Evolutionary conservation across 331 rosid species (phyloP), one percentile per base, ranked within the genome.

Genomic region (Malus hybrid): DNA sequence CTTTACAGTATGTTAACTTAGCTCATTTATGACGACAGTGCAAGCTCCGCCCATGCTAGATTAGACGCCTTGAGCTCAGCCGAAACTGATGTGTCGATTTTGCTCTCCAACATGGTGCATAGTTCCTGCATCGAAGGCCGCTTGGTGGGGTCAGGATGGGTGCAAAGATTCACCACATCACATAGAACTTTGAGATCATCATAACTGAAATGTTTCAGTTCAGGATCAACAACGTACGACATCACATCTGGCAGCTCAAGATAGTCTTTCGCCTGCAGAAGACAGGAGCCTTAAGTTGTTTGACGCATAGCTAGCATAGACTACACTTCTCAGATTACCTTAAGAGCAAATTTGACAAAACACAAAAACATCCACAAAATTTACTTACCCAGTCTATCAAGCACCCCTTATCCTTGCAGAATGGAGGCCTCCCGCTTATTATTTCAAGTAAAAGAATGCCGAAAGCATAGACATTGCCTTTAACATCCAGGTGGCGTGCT

Each of bases 31-130:
- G 99, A 85, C 74, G 85, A 84, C 75, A 95, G 98, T 34, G 90
- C 98, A 79, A 92, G 97, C 69, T 95, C 97, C 44, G 98, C 99
- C 99, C 99, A 95, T 32, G 99, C 99, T 81, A 95, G 68, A 77
- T 97, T 90, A 70, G 97, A 90, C 3, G 97, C 77, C 84, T 82
- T 95, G 69, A 90, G 83, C 76, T 92, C 99, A 34, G 86, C 55
- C 6, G 90, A 86, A 55, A 83, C 74, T 10, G 97, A 85, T 11
- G 93, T 89, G 87, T 95, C 98, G 8, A 95, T 95, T 82, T 79
- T 79, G 85, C 83, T 85, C 91, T 95, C 97, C 81, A 95, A 79
- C 87, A 87, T 85, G 79, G 69, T 70, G 44, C 89, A 88, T 48
- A 92, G n/a, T 76, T 92, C 96, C 73, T 72, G 77, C 98, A 92